phyloP scores from a whole-genome alignment of 1,139 yeast genomes.

The Suhomyces taliae region DNA sequence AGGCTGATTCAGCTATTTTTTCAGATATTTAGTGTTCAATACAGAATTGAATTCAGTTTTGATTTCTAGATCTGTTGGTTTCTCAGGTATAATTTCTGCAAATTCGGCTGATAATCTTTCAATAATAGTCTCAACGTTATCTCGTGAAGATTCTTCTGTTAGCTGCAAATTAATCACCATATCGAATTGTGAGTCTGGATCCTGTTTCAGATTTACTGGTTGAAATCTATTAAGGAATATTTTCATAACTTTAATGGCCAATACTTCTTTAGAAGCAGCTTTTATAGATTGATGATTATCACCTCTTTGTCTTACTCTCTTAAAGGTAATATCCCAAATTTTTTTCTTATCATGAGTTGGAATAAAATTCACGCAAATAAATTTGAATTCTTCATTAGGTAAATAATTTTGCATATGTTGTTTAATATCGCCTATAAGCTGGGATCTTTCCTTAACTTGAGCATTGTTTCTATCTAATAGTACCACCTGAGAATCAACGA shows the following conservation, averaged over 20 bases:
- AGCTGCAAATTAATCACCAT: slow-evolving; percentile 46
- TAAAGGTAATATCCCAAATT: slow-evolving; percentile 53
- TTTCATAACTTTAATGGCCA: slow-evolving; percentile 61
- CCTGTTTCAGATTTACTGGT: slow-evolving; percentile 42
- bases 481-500: slow-evolving; percentile 47
- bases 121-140: slow-evolving; percentile 52
- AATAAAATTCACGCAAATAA: slow-evolving; percentile 72
- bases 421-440: slow-evolving; percentile 58
- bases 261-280: slow-evolving; percentile 40
- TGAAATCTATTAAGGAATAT: slow-evolving; percentile 76
- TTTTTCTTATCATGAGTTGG: slow-evolving; percentile 27
- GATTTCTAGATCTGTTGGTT: slow-evolving; percentile 45
- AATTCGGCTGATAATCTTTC: slow-evolving; percentile 35
- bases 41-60: slow-evolving; percentile 35
- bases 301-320: slow-evolving; percentile 69
- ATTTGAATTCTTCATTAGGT: slow-evolving; percentile 39
- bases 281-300: slow-evolving; percentile 89
- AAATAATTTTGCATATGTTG: slow-evolving; percentile 37
- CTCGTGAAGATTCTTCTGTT: slow-evolving; percentile 48
- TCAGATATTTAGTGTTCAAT: neutral
- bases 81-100: slow-evolving; percentile 42
- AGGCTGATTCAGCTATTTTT: too few species aligned
- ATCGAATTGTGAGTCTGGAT: slow-evolving; percentile 74
- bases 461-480: slow-evolving; percentile 86
- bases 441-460: slow-evolving; percentile 64